These are phyloP conservation scores for Rhizopus microsporus DNA, from an alignment of 371 early-diverging fungal species.

Conservation along the genomic window DNA sequence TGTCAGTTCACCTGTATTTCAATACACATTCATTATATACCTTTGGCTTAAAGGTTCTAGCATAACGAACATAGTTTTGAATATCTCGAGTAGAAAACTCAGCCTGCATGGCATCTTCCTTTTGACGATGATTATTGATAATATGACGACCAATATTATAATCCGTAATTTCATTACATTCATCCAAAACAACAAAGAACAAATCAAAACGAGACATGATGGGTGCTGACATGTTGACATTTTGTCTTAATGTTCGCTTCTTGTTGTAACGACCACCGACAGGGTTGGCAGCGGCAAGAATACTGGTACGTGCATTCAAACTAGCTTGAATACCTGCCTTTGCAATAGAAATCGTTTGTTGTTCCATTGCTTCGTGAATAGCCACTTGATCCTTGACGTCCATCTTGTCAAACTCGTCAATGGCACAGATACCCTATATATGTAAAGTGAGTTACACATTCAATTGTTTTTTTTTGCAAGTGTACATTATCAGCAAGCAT, in stretches of 20 bases:
- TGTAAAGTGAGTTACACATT: not conserved
- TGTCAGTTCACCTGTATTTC: not conserved
- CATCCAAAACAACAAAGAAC: constrained; percentile 98
- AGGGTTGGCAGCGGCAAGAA: constrained; percentile 99
- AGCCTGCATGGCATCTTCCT: constrained; percentile 71
- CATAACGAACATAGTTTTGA: constrained; percentile 86
- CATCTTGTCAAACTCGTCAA: constrained; percentile 99
- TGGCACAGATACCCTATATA: constrained; percentile 95
- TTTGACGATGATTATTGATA: constrained; percentile 85
- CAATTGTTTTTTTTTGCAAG: constrained; percentile 1
- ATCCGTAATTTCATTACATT: constrained; percentile 92
- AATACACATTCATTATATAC: constrained; percentile 21
- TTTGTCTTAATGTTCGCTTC: constrained; percentile 94
- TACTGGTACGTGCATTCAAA: constrained; percentile 97
- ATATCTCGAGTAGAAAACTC: constrained; percentile 80
- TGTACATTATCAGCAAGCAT: constrained; percentile 98
- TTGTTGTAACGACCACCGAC: constrained; percentile 96
- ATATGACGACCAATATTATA: constrained; percentile 94
- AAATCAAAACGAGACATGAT: constrained; percentile 99
- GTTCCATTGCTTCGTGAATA: constrained; percentile 99
- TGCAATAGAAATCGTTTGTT: constrained; percentile 99
- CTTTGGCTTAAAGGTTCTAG: constrained; percentile 87
- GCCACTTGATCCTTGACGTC: constrained; percentile 98
- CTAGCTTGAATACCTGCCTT: constrained; percentile 99
- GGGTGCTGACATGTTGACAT: constrained; percentile 96